phyloP scores from a whole-genome alignment of 2,329 filamentous ascomycete genomes.

The Fusarium irregulare region DNA sequence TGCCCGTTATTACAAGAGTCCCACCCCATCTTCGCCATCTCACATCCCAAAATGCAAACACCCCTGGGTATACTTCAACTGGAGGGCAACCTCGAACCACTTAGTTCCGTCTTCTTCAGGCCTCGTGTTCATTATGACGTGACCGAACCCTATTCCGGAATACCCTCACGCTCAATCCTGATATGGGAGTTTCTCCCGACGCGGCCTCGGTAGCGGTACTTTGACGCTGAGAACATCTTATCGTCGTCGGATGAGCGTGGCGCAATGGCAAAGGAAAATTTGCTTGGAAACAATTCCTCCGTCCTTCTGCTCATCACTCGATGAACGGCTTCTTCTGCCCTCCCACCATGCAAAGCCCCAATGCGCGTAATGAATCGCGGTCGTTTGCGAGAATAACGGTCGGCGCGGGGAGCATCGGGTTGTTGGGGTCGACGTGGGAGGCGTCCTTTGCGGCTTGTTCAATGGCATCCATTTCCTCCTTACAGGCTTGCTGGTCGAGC shows the following conservation, averaged over 20 bases:
- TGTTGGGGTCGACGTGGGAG: slow-evolving; percentile 84
- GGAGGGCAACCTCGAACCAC: slow-evolving; percentile 16
- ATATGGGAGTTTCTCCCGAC: slow-evolving; percentile 35
- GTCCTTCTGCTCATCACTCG: slow-evolving; percentile 56
- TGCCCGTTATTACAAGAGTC: slow-evolving; percentile 37
- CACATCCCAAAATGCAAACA: slow-evolving; percentile 42
- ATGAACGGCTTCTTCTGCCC: slow-evolving; percentile 75
- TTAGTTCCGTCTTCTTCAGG: slow-evolving; percentile 7
- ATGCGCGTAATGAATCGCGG: slow-evolving; percentile 69
- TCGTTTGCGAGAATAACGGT: slow-evolving; percentile 85
- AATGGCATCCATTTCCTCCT: slow-evolving; percentile 98
- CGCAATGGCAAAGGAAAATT: slow-evolving; percentile 21
- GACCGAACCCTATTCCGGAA: slow-evolving; percentile 15
- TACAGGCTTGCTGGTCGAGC: slow-evolving; percentile 93
- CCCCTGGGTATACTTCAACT: slow-evolving; percentile 43
- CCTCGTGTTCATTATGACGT: slow-evolving; percentile 5
- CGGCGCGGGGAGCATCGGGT: slow-evolving; percentile 90
- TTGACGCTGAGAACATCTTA: slow-evolving; percentile 24
- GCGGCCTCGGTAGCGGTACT: slow-evolving; percentile 28
- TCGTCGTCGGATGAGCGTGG: slow-evolving; percentile 20
- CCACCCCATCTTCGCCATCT: slow-evolving; percentile 32
- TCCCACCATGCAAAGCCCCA: slow-evolving; percentile 72
- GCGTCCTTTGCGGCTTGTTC: slow-evolving; percentile 96
- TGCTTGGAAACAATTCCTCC: slow-evolving; percentile 27
- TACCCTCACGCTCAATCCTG: slow-evolving; percentile 21